Base-by-base conservation (phyloP, 768 basidiomycete species). In the Lenzites betulinus region DNA sequence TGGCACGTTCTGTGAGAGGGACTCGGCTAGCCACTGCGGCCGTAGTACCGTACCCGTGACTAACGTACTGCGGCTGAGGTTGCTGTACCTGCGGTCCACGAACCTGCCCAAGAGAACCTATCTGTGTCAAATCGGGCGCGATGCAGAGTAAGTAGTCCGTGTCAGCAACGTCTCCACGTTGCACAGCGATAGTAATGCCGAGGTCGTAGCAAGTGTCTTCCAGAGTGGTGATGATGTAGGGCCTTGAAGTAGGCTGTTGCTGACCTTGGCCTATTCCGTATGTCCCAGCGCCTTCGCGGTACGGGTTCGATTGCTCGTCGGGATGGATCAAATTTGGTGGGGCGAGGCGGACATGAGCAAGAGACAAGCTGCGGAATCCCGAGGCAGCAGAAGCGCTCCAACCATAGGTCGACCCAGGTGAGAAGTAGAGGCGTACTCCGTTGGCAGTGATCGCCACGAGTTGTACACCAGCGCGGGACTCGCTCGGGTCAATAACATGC, bases 341-440 rank as follows among this genome's bases (percentile, higher is more conserved):
- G 39, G 92, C 89, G 25, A 93, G 77, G 60, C 93, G 86, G 42
- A 96, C 86, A 70, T 95, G 93, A 38, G 83, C 70, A 35, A 95
- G 81, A 64, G 89, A 84, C 38, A 93, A 77, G 38, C 81, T 74
- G 25, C 84, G 78, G 61, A 81, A 83, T 44, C 81, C 76, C 0
- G 62, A 47, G 1, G 52, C 20, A 9, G 57, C 16, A 16, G 52
- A 39, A 1, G 62, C n/a, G 26, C 42, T 47, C 70, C 85, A 87
- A 23, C 77, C 75, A 63, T 81, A 83, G 22, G 75, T 72, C 51
- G 76, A 74, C 0, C 75, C 67, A 3, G 59, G 35, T 1, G 83
- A 82, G 70, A 97, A 93, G 77, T 92, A 98, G 1, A 96, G 78
- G 51, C 95, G 86, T 3, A 90, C 84, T 13, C 92, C 95, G 52